Base-by-base conservation (phyloP, 2,329 filamentous ascomycete species). In the Apiospora kogelbergensis region DNA sequence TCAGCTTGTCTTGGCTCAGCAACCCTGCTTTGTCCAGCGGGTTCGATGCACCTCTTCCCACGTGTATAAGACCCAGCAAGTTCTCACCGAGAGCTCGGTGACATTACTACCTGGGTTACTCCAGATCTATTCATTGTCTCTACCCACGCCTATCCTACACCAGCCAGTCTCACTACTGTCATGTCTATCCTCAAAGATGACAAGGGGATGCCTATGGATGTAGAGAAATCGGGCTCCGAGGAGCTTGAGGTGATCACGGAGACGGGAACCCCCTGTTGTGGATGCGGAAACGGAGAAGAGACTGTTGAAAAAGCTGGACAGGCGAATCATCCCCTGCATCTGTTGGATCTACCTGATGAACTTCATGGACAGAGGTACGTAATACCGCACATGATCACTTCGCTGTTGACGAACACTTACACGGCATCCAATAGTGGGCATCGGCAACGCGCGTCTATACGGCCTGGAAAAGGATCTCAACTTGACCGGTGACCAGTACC, bases 361-460 rank as follows among this genome's bases (percentile, higher is more conserved):
- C 74, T 88, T 86, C 70, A 79, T 88, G 20, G 86, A 88, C 74
- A 78, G 84, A 26, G 66, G 66, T 68, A 78, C 78, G 22, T 76
- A 77, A 42, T 45, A 45, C 42, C 1, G 4, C 1, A 7, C 6
- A 45, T 17, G 13, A 44, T 44, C 1, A 44, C 41, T 44, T 6
- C 3, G 17, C 17, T 20, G 17, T 20, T 5, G 41, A 44, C 20
- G 6, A 20, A 44, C 17, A 45, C 42, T 45, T 1, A 45, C 20
- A 45, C 7, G 6, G 10, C 4, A 2, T 17, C 77, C 78, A 1
- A 80, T 81, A 79, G 90, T 92, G 67, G 93, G 93, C 75, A 93
- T 93, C 71, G 90, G 90, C 67, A 93, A 92, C 80, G 90, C 90
- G 20, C 84, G 86, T 3, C 82, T 93, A 2, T 91, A 91, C 73